These are phyloP conservation scores for Apiosordaria backusii DNA, from an alignment of 495 filamentous ascomycete species.

Conservation along the genomic window DNA sequence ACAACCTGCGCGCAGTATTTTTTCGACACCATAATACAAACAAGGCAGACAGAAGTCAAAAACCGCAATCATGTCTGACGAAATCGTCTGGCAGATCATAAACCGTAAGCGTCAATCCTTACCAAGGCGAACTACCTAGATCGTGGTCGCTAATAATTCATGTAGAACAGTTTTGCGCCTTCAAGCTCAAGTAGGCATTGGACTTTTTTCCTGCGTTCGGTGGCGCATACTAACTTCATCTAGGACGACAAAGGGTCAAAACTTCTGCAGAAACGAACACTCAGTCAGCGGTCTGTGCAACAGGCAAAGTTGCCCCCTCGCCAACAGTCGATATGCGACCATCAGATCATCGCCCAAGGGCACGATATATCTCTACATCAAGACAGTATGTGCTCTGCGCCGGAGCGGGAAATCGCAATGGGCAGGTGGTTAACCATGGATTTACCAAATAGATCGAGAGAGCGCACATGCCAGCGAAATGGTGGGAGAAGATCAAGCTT, in stretches of 20 bases:
- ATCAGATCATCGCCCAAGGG: constrained; percentile 78
- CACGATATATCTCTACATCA: constrained; percentile 93
- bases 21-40: not conserved
- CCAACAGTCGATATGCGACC: constrained; percentile 93
- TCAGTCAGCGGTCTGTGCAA: constrained; percentile 85
- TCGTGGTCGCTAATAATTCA: constrained; percentile 17
- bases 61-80: constrained; percentile 60
- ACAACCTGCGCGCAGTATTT: not conserved
- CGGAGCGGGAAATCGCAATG: not conserved
- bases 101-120: constrained; percentile 26
- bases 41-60: not conserved
- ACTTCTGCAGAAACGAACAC: constrained; percentile 91
- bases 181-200: constrained; percentile 80
- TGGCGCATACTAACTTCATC: constrained; percentile 31
- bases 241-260: constrained; percentile 83
- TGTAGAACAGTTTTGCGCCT: constrained; percentile 86
- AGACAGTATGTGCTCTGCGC: constrained; percentile 57
- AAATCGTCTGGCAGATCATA: constrained; percentile 78
- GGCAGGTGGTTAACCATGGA: not conserved
- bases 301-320: constrained; percentile 89
- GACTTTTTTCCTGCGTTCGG: constrained; percentile 11
- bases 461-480: constrained; percentile 82
- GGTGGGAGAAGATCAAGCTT: constrained; percentile 92
- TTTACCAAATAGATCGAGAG: constrained; percentile 53
- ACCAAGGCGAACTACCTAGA: not conserved